Conservation (phyloP, 495 filamentous ascomycete genomes). For the Hapsidospora chrysogenum region DNA sequence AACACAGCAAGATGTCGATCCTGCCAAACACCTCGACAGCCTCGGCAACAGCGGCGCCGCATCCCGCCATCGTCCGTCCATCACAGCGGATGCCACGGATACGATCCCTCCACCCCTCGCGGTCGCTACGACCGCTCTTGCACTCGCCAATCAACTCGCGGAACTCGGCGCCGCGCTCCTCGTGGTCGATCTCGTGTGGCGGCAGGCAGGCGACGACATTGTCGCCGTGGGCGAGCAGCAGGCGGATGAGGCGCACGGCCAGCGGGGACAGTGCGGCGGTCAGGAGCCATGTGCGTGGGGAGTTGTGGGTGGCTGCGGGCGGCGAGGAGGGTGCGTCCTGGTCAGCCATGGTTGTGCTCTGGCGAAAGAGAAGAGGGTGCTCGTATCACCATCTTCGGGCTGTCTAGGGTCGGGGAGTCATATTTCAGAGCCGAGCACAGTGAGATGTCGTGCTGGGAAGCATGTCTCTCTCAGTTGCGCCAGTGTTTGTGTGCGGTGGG, state of each 20-base stretch:
- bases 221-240: slow-evolving; percentile 73
- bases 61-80: slow-evolving; percentile 38
- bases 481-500: too few relatives aligned
- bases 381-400: too few relatives aligned
- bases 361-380: too few relatives aligned
- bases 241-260: slow-evolving; percentile 48
- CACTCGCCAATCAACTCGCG: slow-evolving; percentile 40
- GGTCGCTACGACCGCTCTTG: slow-evolving; percentile 34
- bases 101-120: slow-evolving; percentile 40
- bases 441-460: too few relatives aligned
- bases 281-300: slow-evolving; percentile 67
- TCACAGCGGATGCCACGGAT: slow-evolving; percentile 37
- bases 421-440: too few relatives aligned
- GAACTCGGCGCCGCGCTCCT: slow-evolving; percentile 36
- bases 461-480: too few relatives aligned
- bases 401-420: too few relatives aligned
- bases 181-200: slow-evolving; percentile 47
- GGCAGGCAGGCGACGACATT: slow-evolving; percentile 64
- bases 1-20: slow-evolving; percentile 79
- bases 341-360: slow-evolving; percentile 3
- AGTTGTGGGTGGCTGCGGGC: slow-evolving; percentile 37
- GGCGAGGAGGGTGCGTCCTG: slow-evolving; percentile 17
- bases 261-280: slow-evolving; percentile 74
- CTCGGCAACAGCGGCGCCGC: slow-evolving; percentile 74
- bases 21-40: slow-evolving; percentile 68